Conservation (phyloP, 805 yeast species). For the Saturnispora ahearnii region DNA sequence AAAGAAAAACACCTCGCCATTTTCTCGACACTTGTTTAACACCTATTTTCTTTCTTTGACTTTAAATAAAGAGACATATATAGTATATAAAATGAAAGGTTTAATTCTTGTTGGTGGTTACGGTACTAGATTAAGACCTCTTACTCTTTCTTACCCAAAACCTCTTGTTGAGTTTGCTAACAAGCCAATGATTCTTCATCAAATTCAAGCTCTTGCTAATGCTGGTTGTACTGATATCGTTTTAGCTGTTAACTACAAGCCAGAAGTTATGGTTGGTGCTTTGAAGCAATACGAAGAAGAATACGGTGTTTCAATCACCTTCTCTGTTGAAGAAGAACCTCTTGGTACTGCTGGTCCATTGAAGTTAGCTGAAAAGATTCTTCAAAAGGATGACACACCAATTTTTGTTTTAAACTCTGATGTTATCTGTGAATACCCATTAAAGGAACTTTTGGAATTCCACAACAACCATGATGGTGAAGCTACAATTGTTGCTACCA, state of each 20-base stretch:
- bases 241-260: slow-evolving; percentile 97
- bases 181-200: slow-evolving; percentile 98
- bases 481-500: slow-evolving; percentile 98
- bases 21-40: not conserved
- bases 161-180: slow-evolving; percentile 97
- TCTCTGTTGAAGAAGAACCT: slow-evolving; percentile 98
- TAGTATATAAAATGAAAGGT: slow-evolving; percentile 61
- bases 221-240: slow-evolving; percentile 99
- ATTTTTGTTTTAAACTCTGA: slow-evolving; percentile 97
- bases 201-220: slow-evolving; percentile 92
- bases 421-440: slow-evolving; percentile 98
- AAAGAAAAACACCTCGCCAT: not conserved
- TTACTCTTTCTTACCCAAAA: slow-evolving; percentile 89
- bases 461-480: slow-evolving; percentile 94
- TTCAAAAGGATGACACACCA: slow-evolving; percentile 92
- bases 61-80: slow-evolving; percentile 4
- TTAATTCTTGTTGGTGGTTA: slow-evolving; percentile 98
- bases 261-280: slow-evolving; percentile 97
- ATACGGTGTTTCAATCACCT: slow-evolving; percentile 91
- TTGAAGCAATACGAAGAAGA: slow-evolving; percentile 88
- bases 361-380: slow-evolving; percentile 88
- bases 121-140: slow-evolving; percentile 99
- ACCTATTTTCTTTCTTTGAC: slow-evolving; percentile 11
- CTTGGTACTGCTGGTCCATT: slow-evolving; percentile 99
- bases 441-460: slow-evolving; percentile 83